A percentile compares a stretch with the other conserved stretches of the same genome.
Conservation (phyloP, 106 monocot genomes). For the Cymbidium sinense region DNA sequence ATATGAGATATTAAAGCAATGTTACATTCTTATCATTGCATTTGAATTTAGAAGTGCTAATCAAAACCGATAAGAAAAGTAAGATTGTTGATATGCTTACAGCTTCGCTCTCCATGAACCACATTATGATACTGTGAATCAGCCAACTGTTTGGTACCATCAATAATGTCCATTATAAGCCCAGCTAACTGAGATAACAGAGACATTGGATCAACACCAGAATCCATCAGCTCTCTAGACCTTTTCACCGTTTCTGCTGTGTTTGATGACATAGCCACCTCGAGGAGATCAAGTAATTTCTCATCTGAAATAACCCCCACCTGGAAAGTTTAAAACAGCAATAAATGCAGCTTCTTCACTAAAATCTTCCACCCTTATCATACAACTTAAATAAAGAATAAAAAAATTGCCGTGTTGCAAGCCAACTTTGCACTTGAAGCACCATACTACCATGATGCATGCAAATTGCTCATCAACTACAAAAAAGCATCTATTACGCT, state of each 20-base stretch:
- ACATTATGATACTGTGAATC: constrained; percentile 17
- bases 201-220: constrained; percentile 62
- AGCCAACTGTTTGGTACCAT: constrained; percentile 38
- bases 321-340: constrained; percentile 24
- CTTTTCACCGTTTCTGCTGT: constrained; percentile 62
- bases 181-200: constrained; percentile 65
- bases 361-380: not conserved
- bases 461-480: not conserved
- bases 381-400: not conserved
- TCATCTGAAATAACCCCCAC: constrained; percentile 67
- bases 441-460: not conserved
- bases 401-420: not conserved
- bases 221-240: constrained; percentile 65
- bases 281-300: constrained; percentile 66
- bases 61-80: not conserved
- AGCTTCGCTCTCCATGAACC: constrained; percentile 28
- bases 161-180: constrained; percentile 68
- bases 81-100: constrained; percentile 23
- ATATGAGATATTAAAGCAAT: not conserved
- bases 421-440: not conserved
- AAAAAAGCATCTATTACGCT: not conserved
- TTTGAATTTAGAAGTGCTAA: not conserved
- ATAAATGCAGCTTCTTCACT: not conserved
- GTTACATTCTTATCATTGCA: not conserved
- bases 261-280: constrained; percentile 65